phyloP scores from a whole-genome alignment of 2,329 filamentous ascomycete species.

The Dothistroma septosporum region DNA sequence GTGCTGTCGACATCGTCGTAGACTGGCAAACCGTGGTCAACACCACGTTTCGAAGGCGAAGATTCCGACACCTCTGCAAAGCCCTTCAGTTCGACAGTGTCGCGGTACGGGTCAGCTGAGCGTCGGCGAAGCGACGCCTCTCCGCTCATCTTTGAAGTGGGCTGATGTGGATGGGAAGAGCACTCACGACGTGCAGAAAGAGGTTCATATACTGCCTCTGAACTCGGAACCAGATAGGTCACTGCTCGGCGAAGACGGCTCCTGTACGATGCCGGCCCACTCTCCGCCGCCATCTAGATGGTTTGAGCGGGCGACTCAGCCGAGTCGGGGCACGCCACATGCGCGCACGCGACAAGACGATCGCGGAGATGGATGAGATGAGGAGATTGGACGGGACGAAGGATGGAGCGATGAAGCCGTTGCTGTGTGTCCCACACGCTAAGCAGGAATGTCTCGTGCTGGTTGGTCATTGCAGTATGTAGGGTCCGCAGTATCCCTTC shows the following conservation, averaged over 20 bases:
- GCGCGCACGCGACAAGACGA: background rate
- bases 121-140: background rate
- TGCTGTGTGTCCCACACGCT: background rate
- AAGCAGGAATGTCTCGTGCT: background rate
- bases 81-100: constrained; percentile 5
- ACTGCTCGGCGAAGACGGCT: background rate
- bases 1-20: constrained; percentile 11
- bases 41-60: background rate
- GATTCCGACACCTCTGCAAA: background rate
- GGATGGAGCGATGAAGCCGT: background rate
- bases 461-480: background rate
- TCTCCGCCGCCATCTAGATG: background rate
- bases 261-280: background rate
- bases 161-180: background rate
- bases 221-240: background rate
- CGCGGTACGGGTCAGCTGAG: background rate
- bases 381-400: background rate
- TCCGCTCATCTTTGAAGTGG: background rate
- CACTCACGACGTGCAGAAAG: constrained; percentile 2
- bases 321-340: background rate
- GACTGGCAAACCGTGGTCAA: constrained; percentile 2
- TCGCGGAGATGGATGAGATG: background rate
- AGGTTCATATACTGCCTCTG: constrained; percentile 1
- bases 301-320: background rate
- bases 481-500: background rate